phyloP scores from a whole-genome alignment of 129 eudicot species.

The Cynara cardunculus region DNA sequence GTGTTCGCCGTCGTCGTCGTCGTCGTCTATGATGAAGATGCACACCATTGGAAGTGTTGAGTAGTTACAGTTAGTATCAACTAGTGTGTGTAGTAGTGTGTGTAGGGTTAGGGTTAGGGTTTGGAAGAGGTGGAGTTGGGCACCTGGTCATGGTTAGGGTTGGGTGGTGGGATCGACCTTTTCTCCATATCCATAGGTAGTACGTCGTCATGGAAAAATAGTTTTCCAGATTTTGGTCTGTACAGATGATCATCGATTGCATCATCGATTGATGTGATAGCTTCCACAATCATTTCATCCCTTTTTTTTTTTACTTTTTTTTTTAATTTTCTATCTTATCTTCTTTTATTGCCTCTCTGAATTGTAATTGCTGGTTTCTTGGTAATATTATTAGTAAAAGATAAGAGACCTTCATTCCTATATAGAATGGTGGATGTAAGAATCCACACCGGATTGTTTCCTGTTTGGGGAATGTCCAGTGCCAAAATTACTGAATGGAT shows the following conservation, averaged over 20 bases:
- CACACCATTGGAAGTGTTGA: constrained; percentile 5
- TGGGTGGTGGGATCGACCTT: background rate
- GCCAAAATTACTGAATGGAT: too few species aligned
- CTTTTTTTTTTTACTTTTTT: too few species aligned
- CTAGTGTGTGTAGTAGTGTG: background rate
- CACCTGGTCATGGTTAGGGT: background rate
- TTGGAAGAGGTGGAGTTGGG: background rate
- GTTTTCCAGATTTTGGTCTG: background rate
- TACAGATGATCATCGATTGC: background rate
- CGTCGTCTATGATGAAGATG: constrained; percentile 1
- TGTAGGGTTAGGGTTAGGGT: background rate
- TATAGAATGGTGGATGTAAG: too few species aligned
- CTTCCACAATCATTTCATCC: background rate
- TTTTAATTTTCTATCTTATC: too few species aligned
- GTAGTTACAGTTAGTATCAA: background rate
- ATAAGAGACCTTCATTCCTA: too few species aligned
- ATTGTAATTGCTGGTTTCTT: too few species aligned
- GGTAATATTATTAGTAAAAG: too few species aligned
- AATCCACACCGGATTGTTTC: too few species aligned
- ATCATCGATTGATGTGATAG: background rate
- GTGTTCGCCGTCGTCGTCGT: background rate
- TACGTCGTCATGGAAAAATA: background rate
- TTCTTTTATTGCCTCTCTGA: too few species aligned
- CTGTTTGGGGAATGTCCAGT: too few species aligned
- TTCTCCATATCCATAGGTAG: background rate